Evolutionary conservation across 768 basidiomycete genomes (phyloP).

Genomic region (Termitomyces eurrhizus): DNA sequence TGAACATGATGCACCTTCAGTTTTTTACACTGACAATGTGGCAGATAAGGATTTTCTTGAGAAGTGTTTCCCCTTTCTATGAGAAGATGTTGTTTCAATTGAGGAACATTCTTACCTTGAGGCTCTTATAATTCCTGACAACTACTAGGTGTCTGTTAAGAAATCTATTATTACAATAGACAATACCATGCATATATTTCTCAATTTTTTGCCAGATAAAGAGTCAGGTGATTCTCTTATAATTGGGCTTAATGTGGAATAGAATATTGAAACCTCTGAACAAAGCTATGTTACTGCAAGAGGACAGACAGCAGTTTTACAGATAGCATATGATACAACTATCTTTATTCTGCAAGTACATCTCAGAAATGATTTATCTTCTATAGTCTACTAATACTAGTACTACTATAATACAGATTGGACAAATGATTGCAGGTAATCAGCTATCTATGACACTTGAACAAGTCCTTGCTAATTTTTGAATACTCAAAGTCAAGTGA

Average conservation of each 20-base stretch:
- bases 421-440: not conserved
- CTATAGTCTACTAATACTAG: no score
- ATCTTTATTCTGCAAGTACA: constrained; percentile 19
- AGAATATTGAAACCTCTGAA: constrained; percentile 21
- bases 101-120: constrained; percentile 19
- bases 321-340: constrained; percentile 17
- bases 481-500: constrained; percentile 12
- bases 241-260: constrained; percentile 21
- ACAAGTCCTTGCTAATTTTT: constrained; percentile 11
- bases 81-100: constrained; percentile 12
- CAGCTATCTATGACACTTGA: constrained; percentile 5
- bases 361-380: no score
- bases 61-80: constrained; percentile 15
- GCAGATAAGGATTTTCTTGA: constrained; percentile 19
- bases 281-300: constrained; percentile 6
- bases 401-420: not conserved
- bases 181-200: constrained; percentile 16
- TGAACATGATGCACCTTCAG: constrained; percentile 21
- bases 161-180: constrained; percentile 7
- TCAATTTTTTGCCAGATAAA: constrained; percentile 17
- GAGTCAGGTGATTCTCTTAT: constrained; percentile 9
- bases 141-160: constrained; percentile 13
- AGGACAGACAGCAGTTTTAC: constrained; percentile 19
- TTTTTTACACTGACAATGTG: constrained; percentile 29
- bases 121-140: constrained; percentile 12